Conservation (phyloP, 495 filamentous ascomycete species). For the Cryomyces minteri region DNA sequence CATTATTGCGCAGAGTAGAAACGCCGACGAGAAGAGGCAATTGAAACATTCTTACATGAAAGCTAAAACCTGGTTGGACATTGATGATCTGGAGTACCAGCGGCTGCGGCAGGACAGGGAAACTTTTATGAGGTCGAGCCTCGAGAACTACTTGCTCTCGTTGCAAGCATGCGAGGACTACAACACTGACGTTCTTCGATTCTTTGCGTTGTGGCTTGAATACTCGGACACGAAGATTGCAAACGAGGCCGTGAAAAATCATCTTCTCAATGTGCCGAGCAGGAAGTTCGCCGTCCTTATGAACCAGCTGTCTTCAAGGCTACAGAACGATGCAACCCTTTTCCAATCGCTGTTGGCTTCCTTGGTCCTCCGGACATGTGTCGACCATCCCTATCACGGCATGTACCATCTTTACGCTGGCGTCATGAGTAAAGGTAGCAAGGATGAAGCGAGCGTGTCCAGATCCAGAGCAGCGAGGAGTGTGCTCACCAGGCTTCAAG, state of each 20-base stretch:
- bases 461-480: conserved; percentile 52
- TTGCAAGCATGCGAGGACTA: conserved; percentile 69
- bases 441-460: conserved; percentile 54
- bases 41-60: conserved; percentile 33
- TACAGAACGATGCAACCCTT: conserved; percentile 43
- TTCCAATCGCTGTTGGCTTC: conserved; percentile 62
- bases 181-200: conserved; percentile 81
- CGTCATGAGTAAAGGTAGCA: conserved; percentile 41
- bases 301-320: conserved; percentile 86
- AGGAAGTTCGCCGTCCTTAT: conserved; percentile 84
- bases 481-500: conserved; percentile 40
- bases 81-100: conserved; percentile 76
- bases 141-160: conserved; percentile 88
- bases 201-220: conserved; percentile 88
- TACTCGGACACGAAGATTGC: conserved; percentile 49
- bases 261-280: conserved; percentile 58
- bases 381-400: conserved; percentile 85
- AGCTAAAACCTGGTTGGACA: conserved; percentile 71
- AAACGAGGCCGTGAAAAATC: conserved; percentile 54
- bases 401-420: conserved; percentile 90
- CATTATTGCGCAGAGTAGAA: conserved; percentile 30
- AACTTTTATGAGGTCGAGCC: conserved; percentile 63
- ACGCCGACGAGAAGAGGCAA: conserved; percentile 27
- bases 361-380: conserved; percentile 63
- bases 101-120: conserved; percentile 55